Conservation (phyloP, 2,329 filamentous ascomycete genomes). For the Talaromyces piceae region DNA sequence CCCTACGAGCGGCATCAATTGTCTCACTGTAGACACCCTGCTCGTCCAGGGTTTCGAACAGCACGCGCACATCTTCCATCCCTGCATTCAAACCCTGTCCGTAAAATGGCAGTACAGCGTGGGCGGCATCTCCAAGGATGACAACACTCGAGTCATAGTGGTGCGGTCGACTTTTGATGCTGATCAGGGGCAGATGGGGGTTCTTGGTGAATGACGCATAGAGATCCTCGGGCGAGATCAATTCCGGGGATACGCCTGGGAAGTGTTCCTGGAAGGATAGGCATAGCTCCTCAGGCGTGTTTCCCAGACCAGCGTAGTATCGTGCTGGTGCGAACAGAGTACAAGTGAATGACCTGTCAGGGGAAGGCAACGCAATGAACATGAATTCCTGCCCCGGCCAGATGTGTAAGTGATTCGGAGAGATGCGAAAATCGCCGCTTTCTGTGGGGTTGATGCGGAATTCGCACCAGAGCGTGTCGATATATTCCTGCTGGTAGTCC, state of each 20-base stretch:
- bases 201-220: constrained; percentile 69
- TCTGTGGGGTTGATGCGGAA: constrained; percentile 64
- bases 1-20: constrained; percentile 38
- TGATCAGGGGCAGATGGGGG: constrained; percentile 87
- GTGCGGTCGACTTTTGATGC: constrained; percentile 85
- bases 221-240: constrained; percentile 57
- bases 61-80: constrained; percentile 82
- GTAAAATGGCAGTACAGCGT: constrained; percentile 98
- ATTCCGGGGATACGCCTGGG: constrained; percentile 64
- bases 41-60: constrained; percentile 75
- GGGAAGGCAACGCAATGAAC: constrained; percentile 93
- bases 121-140: constrained; percentile 86
- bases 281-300: constrained; percentile 60
- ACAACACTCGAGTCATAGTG: constrained; percentile 71
- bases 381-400: constrained; percentile 93
- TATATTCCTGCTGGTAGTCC: constrained; percentile 89
- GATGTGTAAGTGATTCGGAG: constrained; percentile 90
- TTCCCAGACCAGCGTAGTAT: constrained; percentile 62
- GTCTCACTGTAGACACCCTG: constrained; percentile 41
- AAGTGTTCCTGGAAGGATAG: constrained; percentile 81
- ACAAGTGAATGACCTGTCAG: constrained; percentile 89
- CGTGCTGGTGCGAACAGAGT: constrained; percentile 78
- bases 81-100: constrained; percentile 97
- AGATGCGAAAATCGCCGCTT: constrained; percentile 62
- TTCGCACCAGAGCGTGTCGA: constrained; percentile 96